Conservation (phyloP, 2,329 filamentous ascomycete species). For the Claviceps pazoutovae region DNA sequence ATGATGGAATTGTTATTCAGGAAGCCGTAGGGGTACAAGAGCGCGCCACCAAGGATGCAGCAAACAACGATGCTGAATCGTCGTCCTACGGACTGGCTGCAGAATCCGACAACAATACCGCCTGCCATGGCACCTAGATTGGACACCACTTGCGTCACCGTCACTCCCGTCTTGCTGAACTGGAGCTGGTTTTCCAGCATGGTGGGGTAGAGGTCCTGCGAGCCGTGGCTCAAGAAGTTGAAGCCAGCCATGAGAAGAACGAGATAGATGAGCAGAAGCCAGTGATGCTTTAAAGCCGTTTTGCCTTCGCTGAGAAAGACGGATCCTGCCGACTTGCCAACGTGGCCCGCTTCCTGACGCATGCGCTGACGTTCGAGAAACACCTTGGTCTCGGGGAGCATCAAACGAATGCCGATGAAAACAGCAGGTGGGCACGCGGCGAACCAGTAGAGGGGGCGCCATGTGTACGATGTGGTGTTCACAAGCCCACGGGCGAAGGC, state of each 20-base stretch:
- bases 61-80: conserved; percentile 55
- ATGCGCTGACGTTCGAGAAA: conserved; percentile 54
- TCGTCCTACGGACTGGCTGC: conserved; percentile 54
- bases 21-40: conserved; percentile 77
- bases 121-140: conserved; percentile 58
- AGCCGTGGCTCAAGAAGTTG: conserved; percentile 81
- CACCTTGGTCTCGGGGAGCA: conserved; percentile 63
- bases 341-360: conserved; percentile 29
- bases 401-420: conserved; percentile 66
- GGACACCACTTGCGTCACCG: conserved; percentile 57
- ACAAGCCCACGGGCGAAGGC: conserved; percentile 54
- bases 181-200: conserved; percentile 43
- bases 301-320: conserved; percentile 64
- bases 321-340: conserved; percentile 27
- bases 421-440: conserved; percentile 66
- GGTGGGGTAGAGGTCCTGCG: conserved; percentile 48
- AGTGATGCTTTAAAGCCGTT: conserved; percentile 64
- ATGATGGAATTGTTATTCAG: conserved; percentile 48
- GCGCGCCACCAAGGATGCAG: conserved; percentile 52
- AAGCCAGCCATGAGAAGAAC: conserved; percentile 82
- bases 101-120: conserved; percentile 53
- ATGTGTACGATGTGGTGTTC: conserved; percentile 62
- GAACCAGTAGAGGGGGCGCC: conserved; percentile 85
- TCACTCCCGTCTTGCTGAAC: conserved; percentile 41
- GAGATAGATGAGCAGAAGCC: conserved; percentile 67